Evolutionary conservation across 345 rosid species (phyloP).

Genomic region (Brassica incana): DNA sequence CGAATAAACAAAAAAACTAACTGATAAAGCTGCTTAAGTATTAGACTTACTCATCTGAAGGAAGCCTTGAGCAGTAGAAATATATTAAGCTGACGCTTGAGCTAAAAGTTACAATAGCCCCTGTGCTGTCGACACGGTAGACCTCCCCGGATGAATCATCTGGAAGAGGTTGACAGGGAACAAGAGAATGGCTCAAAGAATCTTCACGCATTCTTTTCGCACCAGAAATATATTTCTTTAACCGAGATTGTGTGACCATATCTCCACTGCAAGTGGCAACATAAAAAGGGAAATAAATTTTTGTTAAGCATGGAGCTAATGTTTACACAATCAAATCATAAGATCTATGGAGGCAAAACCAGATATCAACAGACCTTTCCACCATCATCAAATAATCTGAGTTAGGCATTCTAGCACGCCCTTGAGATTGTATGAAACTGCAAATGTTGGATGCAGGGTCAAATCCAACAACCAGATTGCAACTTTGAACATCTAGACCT

Average conservation of each 20-base stretch:
- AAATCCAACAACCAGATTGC: conserved; percentile 84
- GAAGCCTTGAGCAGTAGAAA: conserved; percentile 86
- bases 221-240: conserved; percentile 58
- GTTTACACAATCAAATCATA: background rate
- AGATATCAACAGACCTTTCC: conserved; percentile 45
- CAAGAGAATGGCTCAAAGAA: conserved; percentile 55
- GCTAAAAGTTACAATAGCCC: conserved; percentile 56
- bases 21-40: conserved; percentile 13
- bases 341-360: background rate
- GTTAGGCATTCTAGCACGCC: conserved; percentile 88
- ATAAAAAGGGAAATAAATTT: background rate
- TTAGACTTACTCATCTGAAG: conserved; percentile 74
- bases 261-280: conserved; percentile 53
- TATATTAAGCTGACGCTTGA: conserved; percentile 67
- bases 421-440: conserved; percentile 97
- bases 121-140: conserved; percentile 60
- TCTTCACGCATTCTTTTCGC: conserved; percentile 75
- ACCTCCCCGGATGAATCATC: conserved; percentile 40
- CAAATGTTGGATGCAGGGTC: conserved; percentile 78
- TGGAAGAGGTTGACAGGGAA: conserved; percentile 56
- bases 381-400: conserved; percentile 85
- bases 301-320: conserved; percentile 1
- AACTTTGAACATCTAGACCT: conserved; percentile 89
- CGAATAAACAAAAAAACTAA: background rate
- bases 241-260: conserved; percentile 45